Base-by-base conservation (phyloP, 2,329 filamentous ascomycete species). In the Pyricularia sp. region DNA sequence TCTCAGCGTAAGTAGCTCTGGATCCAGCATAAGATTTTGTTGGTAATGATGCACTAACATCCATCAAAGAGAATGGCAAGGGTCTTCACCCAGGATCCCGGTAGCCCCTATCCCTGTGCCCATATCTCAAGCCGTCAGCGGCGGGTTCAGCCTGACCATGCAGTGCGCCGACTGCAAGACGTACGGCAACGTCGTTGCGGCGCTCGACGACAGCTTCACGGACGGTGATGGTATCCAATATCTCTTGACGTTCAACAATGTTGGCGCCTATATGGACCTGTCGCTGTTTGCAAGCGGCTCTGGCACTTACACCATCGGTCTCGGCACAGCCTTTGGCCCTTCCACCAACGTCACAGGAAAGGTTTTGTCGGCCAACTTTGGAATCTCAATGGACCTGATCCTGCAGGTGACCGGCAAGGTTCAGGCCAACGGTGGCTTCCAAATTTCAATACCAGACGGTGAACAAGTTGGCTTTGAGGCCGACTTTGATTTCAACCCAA, bases 141-240 rank as follows among this genome's bases (percentile, higher is more conserved):
- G 53, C 57, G 40, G 30, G 3, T 63, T 68, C 55, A 57, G 53
- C n/a, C 60, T 68, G 19, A 53, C 63, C 22, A 63, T 68, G 60
- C 62, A 68, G 24, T 68, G 67, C 61, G 62, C 49, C 22, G 67
- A 68, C 62, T 68, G 67, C 64, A 60, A 65, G 40, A 66, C 67
- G 5, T 68, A 67, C 53, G 67, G 67, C 62, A 66, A 53, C 49
- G 65, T 68, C 65, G 53, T 63, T 6, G 66, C 65, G 8, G 65
- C 62, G 22, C 19, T 68, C 31, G 62, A 65, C 64, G 64, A 64
- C 62, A 57, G 64, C 19, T 49, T 49, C 40, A 49, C 40, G 6
- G 60, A 62, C 35, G 60, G 30, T 12, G 62, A 66, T 22, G 67
- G 66, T 1, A 35, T 68, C 60, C 60, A 35, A n/a, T 53, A 61